Percentiles rank a stretch among this genome's conserved stretches.
These are phyloP conservation scores for Mucor irregularis DNA, from an alignment of 371 early-diverging fungal species.

Conservation along the genomic window DNA sequence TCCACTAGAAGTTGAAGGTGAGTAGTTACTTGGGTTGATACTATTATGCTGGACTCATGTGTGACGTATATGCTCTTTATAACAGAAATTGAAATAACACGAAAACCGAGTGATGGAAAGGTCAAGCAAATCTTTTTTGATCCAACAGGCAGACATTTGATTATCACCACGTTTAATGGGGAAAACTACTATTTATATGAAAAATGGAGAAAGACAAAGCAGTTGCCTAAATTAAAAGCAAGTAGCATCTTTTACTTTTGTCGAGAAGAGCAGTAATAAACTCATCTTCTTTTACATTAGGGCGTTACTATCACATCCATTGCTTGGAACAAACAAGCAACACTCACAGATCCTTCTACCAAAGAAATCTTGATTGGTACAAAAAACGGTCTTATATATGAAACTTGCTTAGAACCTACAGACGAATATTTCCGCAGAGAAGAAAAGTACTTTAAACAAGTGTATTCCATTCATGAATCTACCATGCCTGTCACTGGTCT, in stretches of 20 bases:
- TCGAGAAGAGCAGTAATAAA: not conserved
- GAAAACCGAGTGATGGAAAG: slow-evolving; percentile 61
- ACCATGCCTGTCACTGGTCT: slow-evolving; percentile 79
- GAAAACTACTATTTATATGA: slow-evolving; percentile 85
- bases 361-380: slow-evolving; percentile 85
- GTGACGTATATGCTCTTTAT: slow-evolving; percentile 25
- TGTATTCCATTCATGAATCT: slow-evolving; percentile 61
- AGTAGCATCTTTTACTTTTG: no score
- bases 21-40: no score
- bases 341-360: slow-evolving; percentile 65
- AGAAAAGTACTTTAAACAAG: slow-evolving; percentile 78
- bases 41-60: slow-evolving; percentile 11
- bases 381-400: slow-evolving; percentile 82
- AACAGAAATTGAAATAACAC: slow-evolving; percentile 76
- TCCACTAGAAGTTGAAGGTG: slow-evolving; percentile 35
- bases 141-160: slow-evolving; percentile 84
- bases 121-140: slow-evolving; percentile 79
- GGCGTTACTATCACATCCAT: slow-evolving; percentile 80
- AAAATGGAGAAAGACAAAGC: slow-evolving; percentile 75
- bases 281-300: slow-evolving; percentile 33
- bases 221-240: slow-evolving; percentile 72
- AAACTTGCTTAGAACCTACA: slow-evolving; percentile 81
- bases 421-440: slow-evolving; percentile 84
- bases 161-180: slow-evolving; percentile 83
- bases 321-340: slow-evolving; percentile 84